Conservation (phyloP, 371 early-diverging fungal genomes). For the Umbelopsis sp. region DNA sequence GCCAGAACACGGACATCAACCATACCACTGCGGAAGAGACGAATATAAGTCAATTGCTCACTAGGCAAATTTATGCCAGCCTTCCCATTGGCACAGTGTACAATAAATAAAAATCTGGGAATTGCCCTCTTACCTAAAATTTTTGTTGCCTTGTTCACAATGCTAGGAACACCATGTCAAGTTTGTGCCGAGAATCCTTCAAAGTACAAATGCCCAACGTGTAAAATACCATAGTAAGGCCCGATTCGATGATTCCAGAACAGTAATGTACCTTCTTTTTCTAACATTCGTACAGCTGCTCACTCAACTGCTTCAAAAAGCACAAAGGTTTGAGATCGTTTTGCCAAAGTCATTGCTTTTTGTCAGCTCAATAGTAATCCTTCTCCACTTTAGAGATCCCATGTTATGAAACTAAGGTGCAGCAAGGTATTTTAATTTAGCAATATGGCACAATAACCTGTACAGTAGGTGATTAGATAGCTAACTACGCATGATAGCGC, state of each 20-base stretch:
- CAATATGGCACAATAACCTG: neutral
- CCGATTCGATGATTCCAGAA: neutral
- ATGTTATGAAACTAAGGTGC: constrained; percentile 13
- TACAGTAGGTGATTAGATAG: constrained; percentile 4
- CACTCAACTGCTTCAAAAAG: constrained; percentile 42
- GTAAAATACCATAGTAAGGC: constrained; percentile 41
- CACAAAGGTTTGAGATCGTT: constrained; percentile 35
- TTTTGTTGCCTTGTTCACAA: neutral
- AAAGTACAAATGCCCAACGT: constrained; percentile 50
- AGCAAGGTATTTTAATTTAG: too few relatives aligned
- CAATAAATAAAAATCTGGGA: neutral
- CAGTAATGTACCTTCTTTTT: neutral
- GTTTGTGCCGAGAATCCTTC: constrained; percentile 36
- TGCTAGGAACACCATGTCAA: constrained; percentile 29
- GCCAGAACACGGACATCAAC: too few relatives aligned
- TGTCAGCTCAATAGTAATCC: neutral
- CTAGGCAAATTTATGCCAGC: too few relatives aligned
- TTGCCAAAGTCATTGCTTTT: neutral
- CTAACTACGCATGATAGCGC: neutral
- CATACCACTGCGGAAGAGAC: too few relatives aligned
- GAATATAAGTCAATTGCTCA: too few relatives aligned
- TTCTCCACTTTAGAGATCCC: constrained; percentile 23
- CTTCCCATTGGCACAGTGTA: neutral
- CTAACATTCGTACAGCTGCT: constrained; percentile 31
- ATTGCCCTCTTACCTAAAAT: neutral